These are phyloP conservation scores for Diaporthe sp. DNA, from an alignment of 2,329 filamentous ascomycete genomes.

Conservation along the genomic window DNA sequence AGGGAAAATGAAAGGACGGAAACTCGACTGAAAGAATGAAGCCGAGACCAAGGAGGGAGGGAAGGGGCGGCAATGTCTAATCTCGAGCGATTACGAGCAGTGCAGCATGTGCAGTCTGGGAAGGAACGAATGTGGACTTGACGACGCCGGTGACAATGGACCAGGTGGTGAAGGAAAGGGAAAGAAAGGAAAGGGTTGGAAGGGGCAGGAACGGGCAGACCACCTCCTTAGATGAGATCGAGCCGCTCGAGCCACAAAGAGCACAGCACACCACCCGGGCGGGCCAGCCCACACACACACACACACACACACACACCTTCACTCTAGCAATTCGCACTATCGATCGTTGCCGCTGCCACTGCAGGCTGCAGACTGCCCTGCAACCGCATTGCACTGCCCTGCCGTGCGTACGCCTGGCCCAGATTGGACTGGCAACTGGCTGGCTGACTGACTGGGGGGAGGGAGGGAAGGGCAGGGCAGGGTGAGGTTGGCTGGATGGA, in stretches of 20 bases:
- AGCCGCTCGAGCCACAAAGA: slow-evolving; percentile 39
- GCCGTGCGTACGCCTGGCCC: not conserved
- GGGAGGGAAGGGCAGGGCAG: not conserved
- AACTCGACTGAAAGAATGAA: slow-evolving; percentile 63
- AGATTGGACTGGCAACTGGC: slow-evolving; percentile 17
- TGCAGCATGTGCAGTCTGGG: slow-evolving; percentile 51
- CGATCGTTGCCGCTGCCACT: slow-evolving; percentile 10
- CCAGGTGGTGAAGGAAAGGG: slow-evolving; percentile 42
- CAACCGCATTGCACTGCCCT: not conserved
- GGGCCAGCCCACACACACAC: not conserved
- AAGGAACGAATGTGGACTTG: slow-evolving; percentile 53
- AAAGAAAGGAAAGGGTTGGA: slow-evolving; percentile 33
- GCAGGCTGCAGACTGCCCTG: not conserved
- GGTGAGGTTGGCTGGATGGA: not conserved
- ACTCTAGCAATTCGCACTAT: slow-evolving; percentile 3
- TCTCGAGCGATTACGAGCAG: slow-evolving; percentile 23
- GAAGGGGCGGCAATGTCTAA: slow-evolving; percentile 15
- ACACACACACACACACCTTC: not conserved
- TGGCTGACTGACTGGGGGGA: not conserved
- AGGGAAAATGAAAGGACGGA: slow-evolving; percentile 60
- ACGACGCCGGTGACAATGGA: slow-evolving; percentile 53
- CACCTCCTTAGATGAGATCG: slow-evolving; percentile 41
- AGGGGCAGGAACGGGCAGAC: slow-evolving; percentile 32
- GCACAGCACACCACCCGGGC: slow-evolving; percentile 30
- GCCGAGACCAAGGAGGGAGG: slow-evolving; percentile 54